A percentile compares a stretch with the other conserved stretches of the same genome.
Conservation (phyloP, 371 early-diverging fungal species). For the Nematocida ironsii region DNA sequence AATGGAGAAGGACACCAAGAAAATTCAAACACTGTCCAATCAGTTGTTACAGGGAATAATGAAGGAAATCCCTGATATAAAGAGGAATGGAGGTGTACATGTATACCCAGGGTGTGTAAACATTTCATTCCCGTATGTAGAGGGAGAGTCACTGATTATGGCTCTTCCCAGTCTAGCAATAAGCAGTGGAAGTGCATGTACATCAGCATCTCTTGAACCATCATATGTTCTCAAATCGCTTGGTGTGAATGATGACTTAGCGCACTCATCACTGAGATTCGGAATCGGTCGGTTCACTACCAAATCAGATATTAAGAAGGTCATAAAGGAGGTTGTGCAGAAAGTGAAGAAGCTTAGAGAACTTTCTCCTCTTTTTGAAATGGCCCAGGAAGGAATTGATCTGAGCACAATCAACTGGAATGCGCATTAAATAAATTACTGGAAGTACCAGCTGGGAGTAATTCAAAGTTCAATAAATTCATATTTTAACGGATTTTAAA, state of each 20-base stretch:
- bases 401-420: conserved; percentile 70
- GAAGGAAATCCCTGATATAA: conserved; percentile 56
- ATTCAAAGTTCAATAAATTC: too few relatives aligned
- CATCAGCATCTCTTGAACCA: conserved; percentile 94
- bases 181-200: conserved; percentile 95
- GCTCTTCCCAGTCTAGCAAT: conserved; percentile 93
- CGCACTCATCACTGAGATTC: conserved; percentile 93
- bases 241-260: conserved; percentile 94
- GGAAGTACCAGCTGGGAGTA: too few relatives aligned
- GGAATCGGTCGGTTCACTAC: conserved; percentile 97
- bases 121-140: conserved; percentile 95
- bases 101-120: conserved; percentile 80
- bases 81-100: conserved; percentile 46
- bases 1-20: conserved; percentile 74
- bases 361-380: conserved; percentile 97
- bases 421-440: conserved; percentile 10
- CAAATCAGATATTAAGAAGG: conserved; percentile 86
- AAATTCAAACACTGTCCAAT: conserved; percentile 63
- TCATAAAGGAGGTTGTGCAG: conserved; percentile 77
- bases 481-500: too few relatives aligned
- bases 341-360: conserved; percentile 87
- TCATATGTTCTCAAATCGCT: conserved; percentile 93
- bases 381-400: conserved; percentile 72
- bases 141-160: conserved; percentile 97
- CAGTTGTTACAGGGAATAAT: conserved; percentile 46